A percentile compares a stretch with the other conserved stretches of the same genome.
phyloP scores from a whole-genome alignment of 192 early-diverging fungal species.

The Dispira simplex region DNA sequence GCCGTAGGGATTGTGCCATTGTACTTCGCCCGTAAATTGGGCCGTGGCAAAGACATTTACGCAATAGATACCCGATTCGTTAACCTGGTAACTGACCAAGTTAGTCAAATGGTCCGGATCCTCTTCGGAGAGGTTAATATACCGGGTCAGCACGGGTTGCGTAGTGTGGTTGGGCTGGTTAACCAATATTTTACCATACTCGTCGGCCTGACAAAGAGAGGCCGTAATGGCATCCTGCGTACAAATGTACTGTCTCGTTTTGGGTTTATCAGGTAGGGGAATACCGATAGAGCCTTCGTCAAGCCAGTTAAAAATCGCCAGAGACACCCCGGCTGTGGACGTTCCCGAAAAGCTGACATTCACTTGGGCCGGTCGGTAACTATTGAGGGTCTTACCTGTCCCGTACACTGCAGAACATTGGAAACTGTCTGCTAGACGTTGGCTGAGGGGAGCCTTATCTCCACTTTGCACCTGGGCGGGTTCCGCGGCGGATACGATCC shows the following conservation, averaged over 20 bases:
- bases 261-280: background rate
- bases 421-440: background rate
- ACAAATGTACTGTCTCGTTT: slow-evolving; percentile 27
- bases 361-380: slow-evolving; percentile 3
- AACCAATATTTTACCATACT: slow-evolving; percentile 39
- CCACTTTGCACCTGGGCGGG: background rate
- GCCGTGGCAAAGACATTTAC: slow-evolving; percentile 23
- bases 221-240: slow-evolving; percentile 32
- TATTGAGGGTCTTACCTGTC: background rate
- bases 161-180: slow-evolving; percentile 23
- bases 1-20: slow-evolving; percentile 70
- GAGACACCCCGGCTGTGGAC: background rate
- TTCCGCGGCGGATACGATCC: background rate
- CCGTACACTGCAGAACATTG: slow-evolving; percentile 6
- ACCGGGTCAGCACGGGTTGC: slow-evolving; percentile 15
- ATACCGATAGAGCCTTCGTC: background rate
- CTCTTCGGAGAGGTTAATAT: slow-evolving; percentile 25
- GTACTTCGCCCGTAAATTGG: slow-evolving; percentile 38
- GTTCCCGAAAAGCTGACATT: background rate
- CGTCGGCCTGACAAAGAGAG: slow-evolving; percentile 29
- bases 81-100: slow-evolving; percentile 43
- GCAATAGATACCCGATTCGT: slow-evolving; percentile 79
- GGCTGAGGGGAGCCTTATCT: background rate
- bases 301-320: slow-evolving; percentile 11
- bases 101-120: slow-evolving; percentile 20